Percentiles rank a stretch among this genome's conserved stretches.
Conservation (phyloP, 331 rosid species). For the Malus hybrid region DNA sequence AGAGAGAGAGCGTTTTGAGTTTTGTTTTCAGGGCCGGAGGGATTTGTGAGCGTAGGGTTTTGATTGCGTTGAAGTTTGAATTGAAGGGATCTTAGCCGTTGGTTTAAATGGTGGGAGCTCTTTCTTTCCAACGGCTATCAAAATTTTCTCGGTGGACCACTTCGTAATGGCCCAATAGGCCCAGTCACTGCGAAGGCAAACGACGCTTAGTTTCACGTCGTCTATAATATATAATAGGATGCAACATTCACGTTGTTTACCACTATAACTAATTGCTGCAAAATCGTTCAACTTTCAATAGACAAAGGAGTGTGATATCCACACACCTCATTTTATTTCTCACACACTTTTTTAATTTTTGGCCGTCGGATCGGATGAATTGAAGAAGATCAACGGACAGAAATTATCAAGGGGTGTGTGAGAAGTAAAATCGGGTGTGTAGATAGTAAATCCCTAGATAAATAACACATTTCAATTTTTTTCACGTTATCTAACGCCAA, state of each 20-base stretch:
- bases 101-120: constrained; percentile 4
- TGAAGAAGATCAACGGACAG: too few species aligned
- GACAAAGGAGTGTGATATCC: too few species aligned
- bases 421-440: too few species aligned
- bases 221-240: not conserved
- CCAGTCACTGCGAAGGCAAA: not conserved
- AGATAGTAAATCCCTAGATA: too few species aligned
- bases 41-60: constrained; percentile 12
- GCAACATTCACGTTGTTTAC: not conserved
- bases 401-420: too few species aligned
- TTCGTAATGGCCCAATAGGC: not conserved
- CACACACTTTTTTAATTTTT: too few species aligned
- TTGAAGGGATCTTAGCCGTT: constrained; percentile 15
- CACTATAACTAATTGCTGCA: too few species aligned
- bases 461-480: too few species aligned
- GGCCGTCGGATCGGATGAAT: too few species aligned
- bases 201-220: not conserved
- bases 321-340: too few species aligned
- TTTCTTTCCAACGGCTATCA: constrained; percentile 48
- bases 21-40: not conserved
- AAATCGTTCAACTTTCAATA: too few species aligned
- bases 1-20: constrained; percentile 1
- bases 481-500: too few species aligned
- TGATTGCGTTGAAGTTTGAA: constrained; percentile 38
- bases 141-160: not conserved